Evolutionary conservation across 2,329 filamentous ascomycete species (phyloP), one percentile per base, ranked within the genome.

Genomic region (Chaetomium sp.): DNA sequence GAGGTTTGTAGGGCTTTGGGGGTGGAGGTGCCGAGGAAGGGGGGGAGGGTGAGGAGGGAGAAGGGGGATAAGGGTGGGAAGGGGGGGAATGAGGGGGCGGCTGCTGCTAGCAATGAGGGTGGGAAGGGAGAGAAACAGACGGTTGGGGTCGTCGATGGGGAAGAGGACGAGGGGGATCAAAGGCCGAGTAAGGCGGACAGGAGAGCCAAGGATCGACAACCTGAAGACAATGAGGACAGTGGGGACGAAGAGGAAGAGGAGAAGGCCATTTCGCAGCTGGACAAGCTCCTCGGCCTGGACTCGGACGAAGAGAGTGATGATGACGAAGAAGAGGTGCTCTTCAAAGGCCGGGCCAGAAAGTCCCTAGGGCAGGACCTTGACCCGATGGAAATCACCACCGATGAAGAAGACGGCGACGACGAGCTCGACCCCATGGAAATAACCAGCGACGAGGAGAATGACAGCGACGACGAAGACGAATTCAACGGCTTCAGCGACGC

Each of bases 1-100:
- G 74, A 70, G 34, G 73, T 81, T 3, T 83, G 80, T 64, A 67
- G 71, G 46, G 68, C 71, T 3, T 68, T 84, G 12, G 71, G 75
- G 2, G 72, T 83, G 0, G 67, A 76, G 3, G 68, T 76, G 53
- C 78, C 79, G 0, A 74, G 76, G 43, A 77, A 73, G 62, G 68
- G 65, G 64, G 64, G 65, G 47, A 72, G 70, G 61, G 59, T 54
- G 0, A 66, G 67, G 55, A 67, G 66, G 51, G 54, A 43, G 14
- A 53, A 69, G 58, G 66, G 66, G 8, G 59, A 59, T 9, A 62
- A 62, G 19, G 70, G n/a, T 27, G 19, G 14, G 54, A 43, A 44
- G 8, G 37, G 52, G 8, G 46, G 52, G 14, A 46, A 49, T 11
- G 53, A 52, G 10, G 44, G 59, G 27, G 49, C 57, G 9, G 7